phyloP scores from a whole-genome alignment of 257 asterid genomes.

The Echites panduratus region DNA sequence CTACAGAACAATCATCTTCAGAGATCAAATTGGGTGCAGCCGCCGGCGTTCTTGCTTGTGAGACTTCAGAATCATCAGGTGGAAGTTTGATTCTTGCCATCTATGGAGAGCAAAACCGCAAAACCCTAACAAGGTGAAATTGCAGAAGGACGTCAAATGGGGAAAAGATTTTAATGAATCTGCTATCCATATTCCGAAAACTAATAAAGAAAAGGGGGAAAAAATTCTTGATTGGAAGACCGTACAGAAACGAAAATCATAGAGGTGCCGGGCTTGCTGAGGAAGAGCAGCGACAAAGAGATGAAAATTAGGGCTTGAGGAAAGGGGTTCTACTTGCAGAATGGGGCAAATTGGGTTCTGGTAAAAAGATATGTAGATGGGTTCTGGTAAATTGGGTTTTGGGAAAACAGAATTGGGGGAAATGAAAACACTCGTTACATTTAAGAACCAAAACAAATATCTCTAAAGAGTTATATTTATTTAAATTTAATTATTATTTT shows the following conservation, averaged over 20 bases:
- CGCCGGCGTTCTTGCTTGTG: constrained; percentile 63
- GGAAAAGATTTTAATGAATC: neutral
- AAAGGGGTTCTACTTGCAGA: too few relatives aligned
- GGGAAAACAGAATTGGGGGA: too few relatives aligned
- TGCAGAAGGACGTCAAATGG: neutral
- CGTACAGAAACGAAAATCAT: constrained; percentile 1
- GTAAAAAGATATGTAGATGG: too few relatives aligned
- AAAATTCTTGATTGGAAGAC: neutral
- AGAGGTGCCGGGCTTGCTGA: too few relatives aligned
- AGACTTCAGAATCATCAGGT: constrained; percentile 68
- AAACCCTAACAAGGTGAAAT: constrained; percentile 30
- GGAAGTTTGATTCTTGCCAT: constrained; percentile 90
- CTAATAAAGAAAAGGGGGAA: neutral
- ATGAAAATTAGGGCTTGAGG: too few relatives aligned
- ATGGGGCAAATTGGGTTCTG: too few relatives aligned
- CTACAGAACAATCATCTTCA: constrained; percentile 91
- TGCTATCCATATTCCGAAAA: neutral
- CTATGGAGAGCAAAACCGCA: constrained; percentile 10
- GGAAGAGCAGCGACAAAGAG: too few relatives aligned
- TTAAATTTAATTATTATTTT: too few relatives aligned
- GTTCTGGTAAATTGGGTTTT: too few relatives aligned
- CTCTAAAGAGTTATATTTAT: too few relatives aligned
- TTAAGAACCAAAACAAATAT: too few relatives aligned
- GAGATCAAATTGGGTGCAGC: constrained; percentile 77
- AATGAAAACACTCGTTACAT: too few relatives aligned